A percentile compares a stretch with the other conserved stretches of the same genome.
phyloP scores from a whole-genome alignment of 495 filamentous ascomycete genomes.

The Aspergillus nanangensis region DNA sequence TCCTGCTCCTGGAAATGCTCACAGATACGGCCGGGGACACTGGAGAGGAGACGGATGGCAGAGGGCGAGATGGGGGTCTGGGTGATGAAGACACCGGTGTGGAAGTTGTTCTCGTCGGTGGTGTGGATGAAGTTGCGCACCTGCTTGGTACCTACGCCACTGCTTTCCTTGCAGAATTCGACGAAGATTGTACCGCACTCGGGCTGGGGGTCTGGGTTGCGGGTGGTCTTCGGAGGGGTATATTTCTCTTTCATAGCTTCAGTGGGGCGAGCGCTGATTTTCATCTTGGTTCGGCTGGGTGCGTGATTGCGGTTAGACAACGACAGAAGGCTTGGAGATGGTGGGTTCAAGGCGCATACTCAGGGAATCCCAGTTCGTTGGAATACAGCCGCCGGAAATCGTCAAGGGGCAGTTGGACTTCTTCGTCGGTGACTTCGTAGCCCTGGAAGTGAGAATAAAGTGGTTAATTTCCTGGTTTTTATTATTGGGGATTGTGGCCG shows the following conservation, averaged over 20 bases:
- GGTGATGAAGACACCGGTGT: slow-evolving; percentile 85
- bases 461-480: slow-evolving; percentile 12
- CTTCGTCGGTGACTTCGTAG: slow-evolving; percentile 86
- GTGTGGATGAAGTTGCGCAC: slow-evolving; percentile 83
- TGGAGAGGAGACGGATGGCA: slow-evolving; percentile 64
- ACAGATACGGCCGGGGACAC: slow-evolving; percentile 72
- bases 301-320: slow-evolving; percentile 1
- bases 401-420: slow-evolving; percentile 75
- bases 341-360: slow-evolving; percentile 57
- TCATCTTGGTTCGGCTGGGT: slow-evolving; percentile 80
- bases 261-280: slow-evolving; percentile 78
- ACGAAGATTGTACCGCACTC: slow-evolving; percentile 89
- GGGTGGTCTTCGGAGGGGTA: slow-evolving; percentile 58
- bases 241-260: slow-evolving; percentile 80
- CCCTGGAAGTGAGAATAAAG: slow-evolving; percentile 50
- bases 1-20: slow-evolving; percentile 96
- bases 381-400: slow-evolving; percentile 67
- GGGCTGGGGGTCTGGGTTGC: slow-evolving; percentile 58
- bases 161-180: slow-evolving; percentile 75
- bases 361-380: slow-evolving; percentile 62
- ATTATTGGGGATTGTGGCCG: no score
- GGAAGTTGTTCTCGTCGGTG: slow-evolving; percentile 70
- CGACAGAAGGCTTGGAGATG: no score
- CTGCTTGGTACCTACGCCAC: slow-evolving; percentile 78
- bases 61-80: slow-evolving; percentile 75